A percentile compares a stretch with the other conserved stretches of the same genome.
phyloP scores from a whole-genome alignment of 2,329 filamentous ascomycete species.

The Talaromyces atroroseus region DNA sequence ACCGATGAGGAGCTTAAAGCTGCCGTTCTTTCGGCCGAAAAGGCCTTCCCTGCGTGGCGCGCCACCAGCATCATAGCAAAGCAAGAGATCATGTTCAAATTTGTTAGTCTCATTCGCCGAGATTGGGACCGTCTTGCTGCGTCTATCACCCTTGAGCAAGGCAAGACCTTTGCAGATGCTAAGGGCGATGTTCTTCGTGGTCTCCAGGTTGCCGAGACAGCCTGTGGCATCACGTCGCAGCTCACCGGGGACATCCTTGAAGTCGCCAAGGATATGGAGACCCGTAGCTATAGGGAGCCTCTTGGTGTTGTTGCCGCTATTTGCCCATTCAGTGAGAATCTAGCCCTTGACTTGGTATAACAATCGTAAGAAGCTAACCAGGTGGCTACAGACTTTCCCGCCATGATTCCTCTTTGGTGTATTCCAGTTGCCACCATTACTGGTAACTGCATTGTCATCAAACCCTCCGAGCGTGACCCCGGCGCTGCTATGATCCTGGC shows the following conservation, averaged over 20 bases:
- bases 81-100: constrained; percentile 64
- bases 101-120: constrained; percentile 56
- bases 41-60: constrained; percentile 59
- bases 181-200: constrained; percentile 61
- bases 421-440: constrained; percentile 59
- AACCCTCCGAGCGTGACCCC: constrained; percentile 59
- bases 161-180: constrained; percentile 65
- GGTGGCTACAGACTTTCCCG: constrained; percentile 53
- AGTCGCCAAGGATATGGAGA: constrained; percentile 67
- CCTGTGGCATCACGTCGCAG: constrained; percentile 62
- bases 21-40: constrained; percentile 57
- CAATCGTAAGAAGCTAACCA: background rate
- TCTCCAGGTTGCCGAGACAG: constrained; percentile 61
- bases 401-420: constrained; percentile 66
- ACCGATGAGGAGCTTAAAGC: constrained; percentile 60
- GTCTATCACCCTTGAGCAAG: constrained; percentile 62
- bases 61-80: constrained; percentile 54
- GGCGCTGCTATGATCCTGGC: constrained; percentile 58
- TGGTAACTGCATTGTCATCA: constrained; percentile 57
- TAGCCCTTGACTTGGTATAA: constrained; percentile 10
- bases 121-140: constrained; percentile 62
- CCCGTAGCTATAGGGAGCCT: constrained; percentile 60
- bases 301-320: constrained; percentile 61
- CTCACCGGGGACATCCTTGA: constrained; percentile 62
- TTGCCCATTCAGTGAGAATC: constrained; percentile 57